Conservation (phyloP, 2,329 filamentous ascomycete genomes). For the Diaporthe ampelina region DNA sequence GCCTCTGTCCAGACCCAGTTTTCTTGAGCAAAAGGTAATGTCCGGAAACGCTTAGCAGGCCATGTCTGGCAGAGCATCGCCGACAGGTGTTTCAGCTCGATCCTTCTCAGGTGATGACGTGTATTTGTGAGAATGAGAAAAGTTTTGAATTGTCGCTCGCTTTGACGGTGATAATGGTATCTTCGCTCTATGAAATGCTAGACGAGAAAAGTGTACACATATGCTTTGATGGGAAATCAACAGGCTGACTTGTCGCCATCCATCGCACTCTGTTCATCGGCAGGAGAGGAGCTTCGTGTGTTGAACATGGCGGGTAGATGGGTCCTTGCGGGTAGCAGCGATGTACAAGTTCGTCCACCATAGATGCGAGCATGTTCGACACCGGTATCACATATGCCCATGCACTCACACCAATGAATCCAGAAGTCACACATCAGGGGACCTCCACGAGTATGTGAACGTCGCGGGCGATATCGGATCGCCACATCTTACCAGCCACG, state of each 20-base stretch:
- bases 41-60: background rate
- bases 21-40: background rate
- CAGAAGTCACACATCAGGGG: background rate
- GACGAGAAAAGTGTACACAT: background rate
- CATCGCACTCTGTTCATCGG: background rate
- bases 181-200: conserved; percentile 33
- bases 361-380: background rate
- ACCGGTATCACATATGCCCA: background rate
- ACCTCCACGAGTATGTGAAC: background rate
- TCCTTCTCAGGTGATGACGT: background rate
- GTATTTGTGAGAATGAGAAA: background rate
- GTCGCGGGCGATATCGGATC: background rate
- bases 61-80: background rate
- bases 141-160: conserved; percentile 17
- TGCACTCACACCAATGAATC: background rate
- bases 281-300: background rate
- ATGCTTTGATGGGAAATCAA: background rate
- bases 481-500: background rate
- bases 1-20: too few relatives aligned
- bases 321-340: background rate
- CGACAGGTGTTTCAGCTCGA: background rate
- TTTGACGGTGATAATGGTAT: conserved; percentile 19
- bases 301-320: background rate
- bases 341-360: background rate
- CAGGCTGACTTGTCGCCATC: too few relatives aligned